Base-by-base conservation (phyloP, 768 basidiomycete genomes). In the Agaricus sinodeliciosus region DNA sequence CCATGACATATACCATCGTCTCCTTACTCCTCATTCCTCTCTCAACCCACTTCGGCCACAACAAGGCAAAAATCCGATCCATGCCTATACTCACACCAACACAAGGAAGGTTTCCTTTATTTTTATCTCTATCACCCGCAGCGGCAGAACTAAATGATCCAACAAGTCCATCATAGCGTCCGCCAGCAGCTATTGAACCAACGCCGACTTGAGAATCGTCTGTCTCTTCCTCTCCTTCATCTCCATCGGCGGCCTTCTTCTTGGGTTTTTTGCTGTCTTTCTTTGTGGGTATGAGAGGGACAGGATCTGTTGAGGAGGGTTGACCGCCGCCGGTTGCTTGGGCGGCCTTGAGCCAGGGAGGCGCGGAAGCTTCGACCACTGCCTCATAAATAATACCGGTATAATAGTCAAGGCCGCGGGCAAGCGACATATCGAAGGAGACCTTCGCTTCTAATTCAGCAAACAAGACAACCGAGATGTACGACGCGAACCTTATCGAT, bases 361-460 rank as follows among this genome's bases (percentile, higher is more conserved):
- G 94, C 0, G 94, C 94, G 8, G 94, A 97, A 1, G 85, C 90
- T 63, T 91, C 93, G 37, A 93, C 90, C 56, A 90, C 81, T 40
- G 92, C 96, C 69, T 99, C 95, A 69, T 95, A 98, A 65, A 98
- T 98, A 62, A 99, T 85, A 15, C 96, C 96, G 1, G 95, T 99
- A 70, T 99, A 98, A 69, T 99, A 98, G 67, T 98, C 96, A 18
- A 98, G 79, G 36, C 95, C 95, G 28, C 95, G 87, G n/a, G 95
- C 95, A 12, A 99, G 82, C 2, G 94, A 96, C 58, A 98, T 79
- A 68, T 99, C 95, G 64, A 99, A 97, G 2, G 91, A 94, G 61
- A 99, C 80, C 90, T 94, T 58, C 19, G 12, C 0, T 22, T 41
- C 42, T 50, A 40, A 16, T 51, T 18, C 18, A n/a, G 28, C 22